Evolutionary conservation across 306 rosid species (phyloP).

Genomic region (Cucurbita maxima): DNA sequence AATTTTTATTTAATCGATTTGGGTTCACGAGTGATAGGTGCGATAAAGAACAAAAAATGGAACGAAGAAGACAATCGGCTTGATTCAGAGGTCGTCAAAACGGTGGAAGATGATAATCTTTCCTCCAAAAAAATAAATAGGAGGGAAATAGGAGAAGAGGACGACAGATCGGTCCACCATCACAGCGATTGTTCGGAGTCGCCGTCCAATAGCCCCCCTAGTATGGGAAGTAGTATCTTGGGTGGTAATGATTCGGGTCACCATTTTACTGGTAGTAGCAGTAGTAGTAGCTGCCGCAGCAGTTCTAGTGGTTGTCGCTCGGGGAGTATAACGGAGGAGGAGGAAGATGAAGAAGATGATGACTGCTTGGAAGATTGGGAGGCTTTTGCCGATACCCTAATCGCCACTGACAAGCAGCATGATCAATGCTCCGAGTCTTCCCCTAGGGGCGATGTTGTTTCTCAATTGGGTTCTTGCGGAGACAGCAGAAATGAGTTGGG

Average conservation of each 20-base stretch:
- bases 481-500: slow-evolving; percentile 16
- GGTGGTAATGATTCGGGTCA: slow-evolving; percentile 62
- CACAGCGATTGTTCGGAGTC: slow-evolving; percentile 50
- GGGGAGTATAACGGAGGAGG: slow-evolving; percentile 65
- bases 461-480: slow-evolving; percentile 17
- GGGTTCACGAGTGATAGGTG: slow-evolving; percentile 36
- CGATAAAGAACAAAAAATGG: slow-evolving; percentile 43
- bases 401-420: slow-evolving; percentile 53
- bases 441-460: slow-evolving; percentile 14
- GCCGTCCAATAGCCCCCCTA: slow-evolving; percentile 42
- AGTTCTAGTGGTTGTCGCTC: slow-evolving; percentile 54
- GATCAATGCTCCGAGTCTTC: slow-evolving; percentile 23
- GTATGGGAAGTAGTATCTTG: slow-evolving; percentile 35
- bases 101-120: slow-evolving; percentile 17
- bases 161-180: slow-evolving; percentile 30
- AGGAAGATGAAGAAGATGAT: slow-evolving; percentile 51
- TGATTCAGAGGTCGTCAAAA: slow-evolving; percentile 9
- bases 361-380: slow-evolving; percentile 98
- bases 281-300: slow-evolving; percentile 42
- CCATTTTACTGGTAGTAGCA: slow-evolving; percentile 52
- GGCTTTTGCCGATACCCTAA: slow-evolving; percentile 92
- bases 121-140: slow-evolving; percentile 37
- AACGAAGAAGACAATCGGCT: slow-evolving; percentile 33
- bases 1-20: slow-evolving; percentile 6
- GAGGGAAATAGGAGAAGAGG: slow-evolving; percentile 31